Percentiles rank a stretch among this genome's conserved stretches.
Evolutionary conservation across 352 stramenopile genomes (phyloP).

Genomic region (Phytophthora ohioensis): DNA sequence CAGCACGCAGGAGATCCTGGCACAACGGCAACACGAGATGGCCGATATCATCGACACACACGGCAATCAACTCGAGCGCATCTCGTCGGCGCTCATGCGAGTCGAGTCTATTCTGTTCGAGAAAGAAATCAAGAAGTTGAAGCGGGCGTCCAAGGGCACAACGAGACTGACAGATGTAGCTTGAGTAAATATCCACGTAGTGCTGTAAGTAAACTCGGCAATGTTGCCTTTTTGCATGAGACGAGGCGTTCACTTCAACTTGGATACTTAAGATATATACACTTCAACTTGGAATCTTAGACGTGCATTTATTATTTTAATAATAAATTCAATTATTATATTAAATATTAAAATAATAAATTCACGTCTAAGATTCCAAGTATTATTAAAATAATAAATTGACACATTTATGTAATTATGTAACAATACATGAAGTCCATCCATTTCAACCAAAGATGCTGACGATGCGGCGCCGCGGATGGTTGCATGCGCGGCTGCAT

Average conservation of each 20-base stretch:
- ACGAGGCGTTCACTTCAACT: constrained; percentile 21
- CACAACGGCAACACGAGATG: constrained; percentile 79
- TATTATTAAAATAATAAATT: too few species aligned
- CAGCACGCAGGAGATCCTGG: constrained; percentile 80
- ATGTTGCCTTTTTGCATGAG: constrained; percentile 12
- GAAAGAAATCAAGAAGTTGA: constrained; percentile 22
- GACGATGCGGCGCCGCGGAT: constrained; percentile 8
- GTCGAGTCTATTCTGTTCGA: constrained; percentile 71
- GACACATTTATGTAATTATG: neutral
- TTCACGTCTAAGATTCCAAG: too few species aligned
- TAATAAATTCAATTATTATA: too few species aligned
- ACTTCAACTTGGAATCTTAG: too few species aligned
- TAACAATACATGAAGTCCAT: neutral
- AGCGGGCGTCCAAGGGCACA: constrained; percentile 7
- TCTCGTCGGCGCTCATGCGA: constrained; percentile 75
- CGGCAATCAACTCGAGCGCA: constrained; percentile 65
- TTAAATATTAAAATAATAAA: too few species aligned
- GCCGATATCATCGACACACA: constrained; percentile 72
- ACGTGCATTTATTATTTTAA: too few species aligned
- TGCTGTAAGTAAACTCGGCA: neutral
- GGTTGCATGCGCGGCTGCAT: constrained; percentile 7
- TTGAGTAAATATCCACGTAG: constrained; percentile 1
- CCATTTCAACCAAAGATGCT: constrained; percentile 15
- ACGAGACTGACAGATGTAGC: constrained; percentile 13
- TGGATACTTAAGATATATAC: constrained; percentile 4